Base-by-base conservation (phyloP, 306 rosid species). In the Coriaria nepalensis region DNA sequence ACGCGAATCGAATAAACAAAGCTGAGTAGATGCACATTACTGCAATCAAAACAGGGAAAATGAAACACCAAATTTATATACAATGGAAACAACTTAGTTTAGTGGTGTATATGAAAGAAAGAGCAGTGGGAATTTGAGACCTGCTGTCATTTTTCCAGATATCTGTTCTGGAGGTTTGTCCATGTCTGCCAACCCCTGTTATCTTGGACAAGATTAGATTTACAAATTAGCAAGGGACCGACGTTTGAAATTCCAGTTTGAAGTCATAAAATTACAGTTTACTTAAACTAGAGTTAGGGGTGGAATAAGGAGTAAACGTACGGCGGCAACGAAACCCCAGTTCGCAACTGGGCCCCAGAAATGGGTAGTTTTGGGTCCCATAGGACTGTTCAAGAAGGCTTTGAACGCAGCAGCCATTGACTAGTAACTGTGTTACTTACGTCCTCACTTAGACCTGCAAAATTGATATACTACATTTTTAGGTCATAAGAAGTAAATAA, bases 341-440 rank as follows among this genome's bases (percentile, higher is more conserved):
- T 90, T 90, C 29, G 95, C 98, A 71, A 85, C 59, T 39, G 98
- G 98, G 40, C 98, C 98, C 98, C 95, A 90, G 63, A 90, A 90
- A 67, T 90, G 98, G 59, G 95, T 73, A 20, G 98, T 90, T 75
- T 79, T 90, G 0, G 95, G 95, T 65, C 95, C 98, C 14, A 81
- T 59, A 0, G 95, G 98, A 73, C 98, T 82, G 71, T 85, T 90
- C 81, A 36, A 72, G 61, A 90, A 84, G 50, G 95, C 82, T 69
- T 72, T 72, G 76, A 85, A 90, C 5, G 98, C 49, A 53, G 98
- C 76, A 87, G 80, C 81, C 8, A 13, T 32, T 29, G 39, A 33
- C 11, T 12, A 35, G 47, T 42, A 37, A 41, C 46, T 34, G 48
- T 47, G 13, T 48, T 47, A 15, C 9, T 48, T 47, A 15, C 9